Base-by-base conservation (phyloP, 2,329 filamentous ascomycete genomes). In the Penicillium capsulatum region DNA sequence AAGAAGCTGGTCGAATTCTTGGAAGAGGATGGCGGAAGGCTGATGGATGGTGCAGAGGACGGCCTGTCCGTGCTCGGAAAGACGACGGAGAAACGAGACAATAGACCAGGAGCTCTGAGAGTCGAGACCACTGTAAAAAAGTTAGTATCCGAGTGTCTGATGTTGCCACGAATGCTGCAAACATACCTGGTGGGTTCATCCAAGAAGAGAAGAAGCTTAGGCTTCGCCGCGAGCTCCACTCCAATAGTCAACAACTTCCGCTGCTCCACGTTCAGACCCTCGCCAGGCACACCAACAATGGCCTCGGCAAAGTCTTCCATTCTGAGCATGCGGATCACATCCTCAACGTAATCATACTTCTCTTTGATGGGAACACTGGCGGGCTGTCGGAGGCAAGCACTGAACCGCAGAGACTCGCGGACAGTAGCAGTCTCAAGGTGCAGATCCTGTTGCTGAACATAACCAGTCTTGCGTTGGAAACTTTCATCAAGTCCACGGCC, bases 21-120 rank as follows among this genome's bases (percentile, higher is more conserved):
- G 84, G 70, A 94, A 94, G 36, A 94, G 73, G 72, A 91, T 86
- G 24, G 87, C 87, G 8, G 84, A 90, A 8, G 89, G 89, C 64
- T 95, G 89, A 63, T 95, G 89, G 45, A 94, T 94, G 0, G 89
- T 94, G 67, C 86, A 91, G 13, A 94, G 79, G 59, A 94, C 83
- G 31, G 89, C 87, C 61, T 90, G 86, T 10, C 88, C 88, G 45
- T 79, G 82, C 63, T 90, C 84, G 53, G 86, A 86, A 17, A 94
- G 74, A 68, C 90, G 92, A 66, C 90, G 81, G 29, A 95, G 74
- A 9, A 94, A 76, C 53, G 84, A 80, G 31, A 85, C 74, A 58
- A 94, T 94, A 45, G 86, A 82, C 86, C 86, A 94, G 0, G 86
- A 88, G 3, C 86, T 92, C 64, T 94, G 87, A 46, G 81, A 86